These are phyloP conservation scores for Singerocomus rubriflavus DNA, from an alignment of 1,284 basidiomycete species.

Conservation along the genomic window DNA sequence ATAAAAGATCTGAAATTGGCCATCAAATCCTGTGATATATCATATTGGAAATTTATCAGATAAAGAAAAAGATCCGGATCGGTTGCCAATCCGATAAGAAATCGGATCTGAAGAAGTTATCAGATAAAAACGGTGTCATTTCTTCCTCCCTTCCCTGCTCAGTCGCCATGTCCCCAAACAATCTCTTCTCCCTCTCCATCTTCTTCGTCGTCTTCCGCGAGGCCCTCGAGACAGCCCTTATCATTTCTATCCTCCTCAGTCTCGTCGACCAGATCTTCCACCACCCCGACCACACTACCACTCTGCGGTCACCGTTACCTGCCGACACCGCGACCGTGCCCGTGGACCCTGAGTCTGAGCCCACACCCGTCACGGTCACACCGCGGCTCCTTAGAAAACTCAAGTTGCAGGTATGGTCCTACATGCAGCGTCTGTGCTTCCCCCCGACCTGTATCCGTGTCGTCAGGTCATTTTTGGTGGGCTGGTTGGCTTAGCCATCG, in stretches of 20 bases:
- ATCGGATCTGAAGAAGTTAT: constrained; percentile 11
- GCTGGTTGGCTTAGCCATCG: constrained; percentile 67
- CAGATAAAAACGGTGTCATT: constrained; percentile 17
- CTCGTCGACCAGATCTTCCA: constrained; percentile 78
- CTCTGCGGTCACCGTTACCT: neutral
- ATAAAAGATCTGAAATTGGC: too few relatives aligned
- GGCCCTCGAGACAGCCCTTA: constrained; percentile 85
- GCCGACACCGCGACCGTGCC: neutral
- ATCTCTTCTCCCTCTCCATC: constrained; percentile 76
- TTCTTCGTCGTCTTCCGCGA: constrained; percentile 91
- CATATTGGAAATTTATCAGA: constrained; percentile 12
- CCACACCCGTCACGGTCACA: neutral
- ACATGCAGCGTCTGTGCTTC: neutral
- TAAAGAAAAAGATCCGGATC: neutral
- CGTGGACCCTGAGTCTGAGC: neutral
- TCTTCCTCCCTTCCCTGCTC: too few relatives aligned
- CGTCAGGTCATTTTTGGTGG: constrained; percentile 81
- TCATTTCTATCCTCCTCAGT: constrained; percentile 83
- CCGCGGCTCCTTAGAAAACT: constrained; percentile 56
- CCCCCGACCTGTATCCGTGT: neutral
- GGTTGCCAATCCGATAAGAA: constrained; percentile 11
- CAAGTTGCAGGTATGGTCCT: constrained; percentile 51
- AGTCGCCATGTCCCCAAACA: constrained; percentile 32
- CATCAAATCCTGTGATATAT: too few relatives aligned
- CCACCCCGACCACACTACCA: neutral